Conservation (phyloP, 179 eudicot species). For the Carnegiea gigantea region DNA sequence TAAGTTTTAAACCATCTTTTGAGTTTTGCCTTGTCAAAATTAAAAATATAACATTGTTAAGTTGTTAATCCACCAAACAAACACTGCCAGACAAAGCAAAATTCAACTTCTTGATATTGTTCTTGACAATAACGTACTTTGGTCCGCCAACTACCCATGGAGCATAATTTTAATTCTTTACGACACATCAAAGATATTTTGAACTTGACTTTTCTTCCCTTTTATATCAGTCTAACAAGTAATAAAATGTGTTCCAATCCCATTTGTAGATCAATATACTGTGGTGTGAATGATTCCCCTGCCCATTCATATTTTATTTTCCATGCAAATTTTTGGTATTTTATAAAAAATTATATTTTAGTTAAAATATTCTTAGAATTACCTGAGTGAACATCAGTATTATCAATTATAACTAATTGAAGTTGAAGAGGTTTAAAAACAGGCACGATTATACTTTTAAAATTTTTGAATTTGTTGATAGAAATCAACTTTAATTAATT, state of each 20-base stretch:
- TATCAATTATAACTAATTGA: too few relatives aligned
- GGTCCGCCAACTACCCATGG: not conserved
- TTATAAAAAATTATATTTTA: too few relatives aligned
- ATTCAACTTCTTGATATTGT: too few relatives aligned
- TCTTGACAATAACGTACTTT: not conserved
- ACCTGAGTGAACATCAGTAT: too few relatives aligned
- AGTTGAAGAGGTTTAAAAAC: too few relatives aligned
- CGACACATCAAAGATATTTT: not conserved
- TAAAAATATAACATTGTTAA: too few relatives aligned
- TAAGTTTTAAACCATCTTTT: not conserved
- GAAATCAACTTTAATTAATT: too few relatives aligned
- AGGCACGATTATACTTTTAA: too few relatives aligned
- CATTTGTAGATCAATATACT: not conserved
- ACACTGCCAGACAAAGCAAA: too few relatives aligned
- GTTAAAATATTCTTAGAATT: too few relatives aligned
- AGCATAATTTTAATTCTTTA: not conserved
- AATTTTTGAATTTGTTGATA: too few relatives aligned
- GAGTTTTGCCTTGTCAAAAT: constrained; percentile 2
- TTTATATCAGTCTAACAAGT: not conserved
- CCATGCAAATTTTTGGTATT: too few relatives aligned
- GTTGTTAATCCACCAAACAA: not conserved
- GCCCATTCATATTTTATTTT: not conserved
- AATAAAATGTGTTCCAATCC: not conserved
- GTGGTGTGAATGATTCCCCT: not conserved
- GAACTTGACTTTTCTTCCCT: not conserved